Conservation (phyloP, 768 basidiomycete genomes). For the Boletus sp. region DNA sequence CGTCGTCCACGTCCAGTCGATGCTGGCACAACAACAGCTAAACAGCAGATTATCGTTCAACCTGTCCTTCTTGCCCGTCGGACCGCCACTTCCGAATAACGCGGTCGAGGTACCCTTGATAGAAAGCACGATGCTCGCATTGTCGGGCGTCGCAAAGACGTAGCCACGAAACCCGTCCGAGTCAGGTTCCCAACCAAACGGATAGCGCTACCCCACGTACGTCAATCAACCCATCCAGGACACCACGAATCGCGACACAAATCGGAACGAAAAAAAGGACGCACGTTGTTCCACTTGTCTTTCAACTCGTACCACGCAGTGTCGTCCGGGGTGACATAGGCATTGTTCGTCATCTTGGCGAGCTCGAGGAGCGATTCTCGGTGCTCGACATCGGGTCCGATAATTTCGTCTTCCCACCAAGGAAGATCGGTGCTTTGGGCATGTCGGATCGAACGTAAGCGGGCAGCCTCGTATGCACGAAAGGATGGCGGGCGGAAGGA, state of each 20-base stretch:
- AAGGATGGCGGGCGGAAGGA: slow-evolving; percentile 49
- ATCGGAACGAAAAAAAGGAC: not conserved
- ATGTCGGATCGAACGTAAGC: slow-evolving; percentile 42
- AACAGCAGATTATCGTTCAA: slow-evolving; percentile 91
- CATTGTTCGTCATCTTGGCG: slow-evolving; percentile 95
- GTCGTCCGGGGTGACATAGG: slow-evolving; percentile 67
- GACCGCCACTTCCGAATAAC: slow-evolving; percentile 68
- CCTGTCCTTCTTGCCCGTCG: slow-evolving; percentile 89
- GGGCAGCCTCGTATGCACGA: slow-evolving; percentile 40
- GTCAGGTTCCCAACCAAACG: slow-evolving; percentile 91
- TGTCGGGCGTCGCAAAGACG: slow-evolving; percentile 81
- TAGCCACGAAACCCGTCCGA: slow-evolving; percentile 88
- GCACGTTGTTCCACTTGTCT: slow-evolving; percentile 58
- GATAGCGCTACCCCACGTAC: slow-evolving; percentile 36
- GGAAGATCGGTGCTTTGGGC: slow-evolving; percentile 44
- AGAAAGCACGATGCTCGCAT: slow-evolving; percentile 78
- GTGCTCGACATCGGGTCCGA: slow-evolving; percentile 72
- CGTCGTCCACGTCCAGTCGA: slow-evolving; percentile 91
- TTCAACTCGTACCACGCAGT: slow-evolving; percentile 75
- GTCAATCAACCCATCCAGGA: not conserved
- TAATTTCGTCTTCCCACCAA: slow-evolving; percentile 77
- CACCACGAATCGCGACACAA: no score
- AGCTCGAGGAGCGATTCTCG: slow-evolving; percentile 74
- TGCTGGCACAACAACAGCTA: slow-evolving; percentile 89
- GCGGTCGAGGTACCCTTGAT: slow-evolving; percentile 94